Percentiles rank a stretch among this genome's conserved stretches.
Conservation (phyloP, 192 early-diverging fungal genomes). For the Lobosporangium transversale region DNA sequence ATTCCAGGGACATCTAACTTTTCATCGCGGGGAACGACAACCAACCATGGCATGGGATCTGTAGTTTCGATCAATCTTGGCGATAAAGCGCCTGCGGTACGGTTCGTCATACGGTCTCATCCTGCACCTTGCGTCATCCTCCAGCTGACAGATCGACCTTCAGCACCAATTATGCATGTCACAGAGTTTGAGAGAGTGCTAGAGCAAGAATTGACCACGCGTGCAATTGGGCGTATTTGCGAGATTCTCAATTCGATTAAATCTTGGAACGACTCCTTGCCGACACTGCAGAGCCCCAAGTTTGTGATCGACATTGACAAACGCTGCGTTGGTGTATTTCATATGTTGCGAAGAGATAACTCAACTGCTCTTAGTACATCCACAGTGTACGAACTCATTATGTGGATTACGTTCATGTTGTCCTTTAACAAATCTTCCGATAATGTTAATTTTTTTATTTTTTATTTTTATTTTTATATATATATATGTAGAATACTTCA, state of each 20-base stretch:
- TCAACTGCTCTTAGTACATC: no score
- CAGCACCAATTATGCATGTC: constrained; percentile 33
- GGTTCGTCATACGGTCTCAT: constrained; percentile 39
- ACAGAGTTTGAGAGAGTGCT: constrained; percentile 39
- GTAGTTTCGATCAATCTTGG: constrained; percentile 30
- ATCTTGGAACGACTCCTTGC: constrained; percentile 13
- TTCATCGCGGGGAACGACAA: neutral
- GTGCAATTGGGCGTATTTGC: constrained; percentile 36
- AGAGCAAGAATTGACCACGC: constrained; percentile 27
- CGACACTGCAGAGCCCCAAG: constrained; percentile 13
- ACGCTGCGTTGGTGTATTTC: constrained; percentile 45
- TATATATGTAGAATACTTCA: constrained; percentile 7
- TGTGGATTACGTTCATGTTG: no score
- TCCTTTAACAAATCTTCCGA: no score
- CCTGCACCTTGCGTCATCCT: constrained; percentile 39
- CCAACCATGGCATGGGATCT: constrained; percentile 32
- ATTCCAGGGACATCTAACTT: neutral
- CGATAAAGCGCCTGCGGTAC: constrained; percentile 9
- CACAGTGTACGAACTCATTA: no score
- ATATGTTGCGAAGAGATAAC: no score
- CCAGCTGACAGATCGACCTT: constrained; percentile 39
- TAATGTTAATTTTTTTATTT: no score
- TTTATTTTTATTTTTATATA: neutral
- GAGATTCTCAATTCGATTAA: constrained; percentile 35
- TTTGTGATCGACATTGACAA: constrained; percentile 48